Percentiles rank a stretch among this genome's conserved stretches.
These are phyloP conservation scores for Butyriboletus loyo DNA, from an alignment of 768 basidiomycete genomes.

Conservation along the genomic window DNA sequence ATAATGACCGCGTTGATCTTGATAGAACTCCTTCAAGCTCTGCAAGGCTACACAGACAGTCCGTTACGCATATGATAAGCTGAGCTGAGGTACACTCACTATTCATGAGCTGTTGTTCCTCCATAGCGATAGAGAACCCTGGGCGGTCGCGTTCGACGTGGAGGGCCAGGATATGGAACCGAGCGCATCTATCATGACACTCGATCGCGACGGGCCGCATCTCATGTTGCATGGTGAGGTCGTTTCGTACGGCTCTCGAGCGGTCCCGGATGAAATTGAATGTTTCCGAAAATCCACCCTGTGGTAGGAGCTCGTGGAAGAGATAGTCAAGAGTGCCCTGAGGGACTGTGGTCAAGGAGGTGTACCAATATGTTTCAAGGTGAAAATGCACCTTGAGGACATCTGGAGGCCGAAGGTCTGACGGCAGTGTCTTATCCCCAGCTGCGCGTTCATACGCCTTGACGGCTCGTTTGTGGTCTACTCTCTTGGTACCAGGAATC, in stretches of 20 bases:
- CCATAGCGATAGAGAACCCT: slow-evolving; percentile 63
- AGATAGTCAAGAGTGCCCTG: slow-evolving; percentile 91
- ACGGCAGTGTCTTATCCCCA: slow-evolving; percentile 87
- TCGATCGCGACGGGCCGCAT: slow-evolving; percentile 76
- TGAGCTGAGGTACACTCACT: slow-evolving; percentile 47
- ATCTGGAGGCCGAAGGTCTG: slow-evolving; percentile 84
- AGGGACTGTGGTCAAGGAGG: not conserved
- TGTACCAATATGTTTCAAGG: not conserved
- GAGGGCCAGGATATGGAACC: slow-evolving; percentile 87
- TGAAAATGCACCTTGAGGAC: slow-evolving; percentile 63
- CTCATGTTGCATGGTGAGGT: slow-evolving; percentile 91
- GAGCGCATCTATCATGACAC: slow-evolving; percentile 89
- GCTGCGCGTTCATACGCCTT: slow-evolving; percentile 95
- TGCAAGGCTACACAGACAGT: slow-evolving; percentile 66
- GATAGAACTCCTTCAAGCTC: slow-evolving; percentile 90
- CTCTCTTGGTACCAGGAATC: slow-evolving; percentile 80
- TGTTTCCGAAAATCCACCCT: slow-evolving; percentile 65
- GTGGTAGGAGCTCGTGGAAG: slow-evolving; percentile 74
- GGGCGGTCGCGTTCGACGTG: slow-evolving; percentile 58
- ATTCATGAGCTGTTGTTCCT: slow-evolving; percentile 89
- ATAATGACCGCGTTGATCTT: slow-evolving; percentile 69
- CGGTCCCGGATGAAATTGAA: slow-evolving; percentile 91
- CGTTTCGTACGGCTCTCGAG: slow-evolving; percentile 83
- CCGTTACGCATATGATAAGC: not conserved
- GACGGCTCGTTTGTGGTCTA: slow-evolving; percentile 85